phyloP scores from a whole-genome alignment of 129 eudicot species.

The Centaurea solstitialis region DNA sequence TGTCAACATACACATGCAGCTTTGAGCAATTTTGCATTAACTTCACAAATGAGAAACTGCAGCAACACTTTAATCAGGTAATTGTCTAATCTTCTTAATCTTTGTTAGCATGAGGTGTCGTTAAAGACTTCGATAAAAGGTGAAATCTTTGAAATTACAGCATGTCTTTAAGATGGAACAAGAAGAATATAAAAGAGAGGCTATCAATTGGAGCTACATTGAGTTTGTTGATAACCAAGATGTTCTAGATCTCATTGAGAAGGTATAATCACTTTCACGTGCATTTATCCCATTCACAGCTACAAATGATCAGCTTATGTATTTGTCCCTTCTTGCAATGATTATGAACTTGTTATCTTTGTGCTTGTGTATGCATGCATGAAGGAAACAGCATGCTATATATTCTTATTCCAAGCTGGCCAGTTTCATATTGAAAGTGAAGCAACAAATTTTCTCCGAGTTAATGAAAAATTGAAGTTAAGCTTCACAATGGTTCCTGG shows the following conservation, averaged over 20 bases:
- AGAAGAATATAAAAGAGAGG: conserved; percentile 95
- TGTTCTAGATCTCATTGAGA: conserved; percentile 98
- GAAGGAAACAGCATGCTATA: no score
- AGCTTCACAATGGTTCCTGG: no score
- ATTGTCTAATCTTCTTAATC: conserved; percentile 6
- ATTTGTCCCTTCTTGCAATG: not conserved
- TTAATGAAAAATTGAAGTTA: no score
- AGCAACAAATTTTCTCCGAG: no score
- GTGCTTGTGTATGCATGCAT: not conserved
- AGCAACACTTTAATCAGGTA: conserved; percentile 99
- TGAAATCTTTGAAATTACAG: conserved; percentile 50
- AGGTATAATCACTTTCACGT: conserved; percentile 44
- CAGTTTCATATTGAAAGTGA: no score
- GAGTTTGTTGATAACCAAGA: conserved; percentile 99
- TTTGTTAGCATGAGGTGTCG: conserved; percentile 10
- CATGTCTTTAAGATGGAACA: conserved; percentile 99
- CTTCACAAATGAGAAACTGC: conserved; percentile 97
- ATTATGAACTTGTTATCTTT: no score
- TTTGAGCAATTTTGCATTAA: conserved; percentile 99
- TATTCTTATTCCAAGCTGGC: no score
- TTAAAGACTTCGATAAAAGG: conserved; percentile 11
- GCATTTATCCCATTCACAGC: not conserved
- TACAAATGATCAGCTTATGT: not conserved
- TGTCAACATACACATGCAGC: conserved; percentile 51
- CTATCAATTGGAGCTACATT: conserved; percentile 97